Evolutionary conservation across 306 rosid species (phyloP).

Genomic region (Elaeagnus macrophylla): DNA sequence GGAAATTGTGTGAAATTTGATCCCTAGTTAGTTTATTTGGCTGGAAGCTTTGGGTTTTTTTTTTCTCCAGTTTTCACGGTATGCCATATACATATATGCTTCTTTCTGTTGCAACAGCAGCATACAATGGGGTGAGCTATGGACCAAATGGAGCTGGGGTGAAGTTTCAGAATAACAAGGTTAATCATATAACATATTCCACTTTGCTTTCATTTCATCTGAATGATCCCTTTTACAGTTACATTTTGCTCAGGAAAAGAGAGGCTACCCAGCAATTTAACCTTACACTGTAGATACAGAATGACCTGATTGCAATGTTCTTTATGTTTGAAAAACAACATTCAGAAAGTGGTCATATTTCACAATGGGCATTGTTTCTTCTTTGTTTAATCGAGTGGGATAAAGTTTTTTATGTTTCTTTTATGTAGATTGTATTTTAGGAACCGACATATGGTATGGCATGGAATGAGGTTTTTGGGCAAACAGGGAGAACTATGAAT

Average conservation of each 20-base stretch:
- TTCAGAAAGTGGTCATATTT: no score
- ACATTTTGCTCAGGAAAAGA: background rate
- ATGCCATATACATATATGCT: slow-evolving; percentile 52
- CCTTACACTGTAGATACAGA: background rate
- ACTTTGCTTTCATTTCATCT: slow-evolving; percentile 10
- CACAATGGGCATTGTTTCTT: background rate
- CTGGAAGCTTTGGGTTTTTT: slow-evolving; percentile 45
- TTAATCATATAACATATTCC: slow-evolving; percentile 27
- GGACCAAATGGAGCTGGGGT: slow-evolving; percentile 71
- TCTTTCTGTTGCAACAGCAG: slow-evolving; percentile 73
- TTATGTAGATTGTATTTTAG: background rate
- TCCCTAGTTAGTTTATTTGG: slow-evolving; percentile 25
- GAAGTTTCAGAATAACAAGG: slow-evolving; percentile 77
- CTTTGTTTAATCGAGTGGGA: background rate
- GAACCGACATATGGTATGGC: background rate
- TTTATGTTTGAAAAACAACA: background rate
- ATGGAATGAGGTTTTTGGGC: background rate
- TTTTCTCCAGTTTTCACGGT: slow-evolving; percentile 58
- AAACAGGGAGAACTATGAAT: no score
- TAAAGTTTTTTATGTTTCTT: background rate
- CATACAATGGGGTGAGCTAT: slow-evolving; percentile 50
- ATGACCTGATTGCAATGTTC: background rate
- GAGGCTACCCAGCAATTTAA: background rate
- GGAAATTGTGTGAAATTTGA: slow-evolving; percentile 24
- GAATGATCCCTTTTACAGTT: slow-evolving; percentile 20